phyloP scores from a whole-genome alignment of 108 stramenopile genomes.

The Conticribra weissflogii region DNA sequence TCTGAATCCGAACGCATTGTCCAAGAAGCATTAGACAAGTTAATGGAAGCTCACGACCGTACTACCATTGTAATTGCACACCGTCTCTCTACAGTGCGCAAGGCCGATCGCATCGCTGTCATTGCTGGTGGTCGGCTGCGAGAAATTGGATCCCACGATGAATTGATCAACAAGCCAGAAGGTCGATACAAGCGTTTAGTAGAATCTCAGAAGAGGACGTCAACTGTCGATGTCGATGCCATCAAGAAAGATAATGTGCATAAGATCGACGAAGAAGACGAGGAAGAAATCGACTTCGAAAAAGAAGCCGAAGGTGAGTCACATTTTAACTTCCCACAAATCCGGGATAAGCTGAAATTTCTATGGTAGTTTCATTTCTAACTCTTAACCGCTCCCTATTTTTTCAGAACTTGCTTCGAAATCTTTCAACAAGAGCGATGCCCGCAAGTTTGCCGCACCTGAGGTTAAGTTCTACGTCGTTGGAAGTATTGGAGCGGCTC shows the following conservation, averaged over 20 bases:
- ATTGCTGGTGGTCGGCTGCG: slow-evolving; percentile 65
- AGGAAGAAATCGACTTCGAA: slow-evolving; percentile 45
- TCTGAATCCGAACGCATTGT: slow-evolving; percentile 82
- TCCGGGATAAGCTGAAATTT: too few relatives aligned
- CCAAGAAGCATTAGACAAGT: slow-evolving; percentile 82
- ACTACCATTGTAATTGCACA: slow-evolving; percentile 90
- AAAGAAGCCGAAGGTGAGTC: slow-evolving; percentile 26
- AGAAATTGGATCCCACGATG: slow-evolving; percentile 62
- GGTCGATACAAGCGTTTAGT: slow-evolving; percentile 62
- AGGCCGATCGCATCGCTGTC: slow-evolving; percentile 79
- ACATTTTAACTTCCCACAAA: too few relatives aligned
- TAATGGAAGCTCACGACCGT: slow-evolving; percentile 64
- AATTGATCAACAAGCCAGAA: slow-evolving; percentile 57
- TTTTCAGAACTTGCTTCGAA: slow-evolving; percentile 35
- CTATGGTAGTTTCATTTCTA: not conserved
- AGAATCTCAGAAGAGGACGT: slow-evolving; percentile 40
- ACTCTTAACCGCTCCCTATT: not conserved
- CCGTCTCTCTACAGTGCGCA: slow-evolving; percentile 81
- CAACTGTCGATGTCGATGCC: slow-evolving; percentile 24
- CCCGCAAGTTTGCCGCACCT: slow-evolving; percentile 48
- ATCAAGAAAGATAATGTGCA: slow-evolving; percentile 26
- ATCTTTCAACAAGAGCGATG: slow-evolving; percentile 41
- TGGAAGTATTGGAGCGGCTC: slow-evolving; percentile 63
- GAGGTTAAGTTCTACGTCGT: slow-evolving; percentile 45
- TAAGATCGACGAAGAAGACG: slow-evolving; percentile 34